Evolutionary conservation across 495 filamentous ascomycete species (phyloP).

Genomic region (Tetracladium marchalianum): DNA sequence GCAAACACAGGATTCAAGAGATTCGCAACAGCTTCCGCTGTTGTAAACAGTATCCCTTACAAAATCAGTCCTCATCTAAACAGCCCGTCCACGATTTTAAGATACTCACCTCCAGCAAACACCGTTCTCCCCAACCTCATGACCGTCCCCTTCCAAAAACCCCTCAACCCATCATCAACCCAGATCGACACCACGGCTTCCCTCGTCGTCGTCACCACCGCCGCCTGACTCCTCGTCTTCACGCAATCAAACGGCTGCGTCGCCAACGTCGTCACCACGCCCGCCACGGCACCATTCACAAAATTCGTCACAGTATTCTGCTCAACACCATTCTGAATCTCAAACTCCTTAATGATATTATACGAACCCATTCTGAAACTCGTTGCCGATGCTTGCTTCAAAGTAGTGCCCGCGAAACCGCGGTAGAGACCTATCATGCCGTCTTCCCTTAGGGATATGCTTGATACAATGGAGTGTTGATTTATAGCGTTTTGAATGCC

Average conservation of each 20-base stretch:
- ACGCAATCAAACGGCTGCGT: conserved; percentile 62
- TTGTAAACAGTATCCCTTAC: conserved; percentile 15
- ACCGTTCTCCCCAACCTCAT: conserved; percentile 56
- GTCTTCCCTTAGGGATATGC: conserved; percentile 35
- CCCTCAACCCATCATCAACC: conserved; percentile 44
- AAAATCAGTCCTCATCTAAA: neutral
- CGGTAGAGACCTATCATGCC: conserved; percentile 49
- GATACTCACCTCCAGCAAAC: conserved; percentile 42
- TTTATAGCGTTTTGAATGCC: conserved; percentile 37
- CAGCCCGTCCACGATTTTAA: neutral
- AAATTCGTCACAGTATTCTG: conserved; percentile 39
- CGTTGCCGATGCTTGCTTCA: conserved; percentile 59
- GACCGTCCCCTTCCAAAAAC: conserved; percentile 57
- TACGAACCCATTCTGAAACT: conserved; percentile 58
- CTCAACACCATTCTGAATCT: conserved; percentile 29
- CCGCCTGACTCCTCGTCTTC: conserved; percentile 54
- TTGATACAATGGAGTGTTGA: conserved; percentile 40
- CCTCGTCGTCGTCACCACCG: conserved; percentile 37
- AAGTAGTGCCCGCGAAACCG: conserved; percentile 49
- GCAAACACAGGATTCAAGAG: conserved; percentile 6
- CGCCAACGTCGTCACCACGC: conserved; percentile 47
- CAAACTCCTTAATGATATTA: conserved; percentile 55
- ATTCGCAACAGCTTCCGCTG: conserved; percentile 14
- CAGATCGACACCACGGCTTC: conserved; percentile 43
- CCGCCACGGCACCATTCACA: conserved; percentile 49